phyloP scores from a whole-genome alignment of 192 early-diverging fungal species.

The Umbelopsis ramanniana region DNA sequence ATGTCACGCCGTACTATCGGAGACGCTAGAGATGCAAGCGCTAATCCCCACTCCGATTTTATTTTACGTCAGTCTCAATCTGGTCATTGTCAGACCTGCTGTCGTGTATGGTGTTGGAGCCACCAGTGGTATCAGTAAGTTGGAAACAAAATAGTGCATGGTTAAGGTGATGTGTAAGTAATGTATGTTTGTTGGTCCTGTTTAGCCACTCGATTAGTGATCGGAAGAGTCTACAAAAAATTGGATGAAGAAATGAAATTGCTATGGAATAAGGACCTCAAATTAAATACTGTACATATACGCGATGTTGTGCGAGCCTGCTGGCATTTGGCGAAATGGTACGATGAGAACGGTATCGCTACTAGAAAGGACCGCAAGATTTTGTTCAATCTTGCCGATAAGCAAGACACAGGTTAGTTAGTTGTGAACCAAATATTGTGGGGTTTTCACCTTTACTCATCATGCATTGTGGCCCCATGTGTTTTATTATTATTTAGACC shows the following conservation, averaged over 20 bases:
- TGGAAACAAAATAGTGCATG: constrained; percentile 10
- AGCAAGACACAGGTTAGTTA: constrained; percentile 75
- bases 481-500: constrained; percentile 62
- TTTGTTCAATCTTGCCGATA: constrained; percentile 88
- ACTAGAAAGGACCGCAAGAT: constrained; percentile 35
- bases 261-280: constrained; percentile 90
- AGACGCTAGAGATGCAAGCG: neutral
- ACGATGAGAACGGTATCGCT: constrained; percentile 49
- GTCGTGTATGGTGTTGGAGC: constrained; percentile 89
- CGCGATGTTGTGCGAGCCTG: constrained; percentile 73
- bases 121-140: constrained; percentile 75
- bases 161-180: neutral
- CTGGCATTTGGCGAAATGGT: constrained; percentile 62
- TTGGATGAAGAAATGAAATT: constrained; percentile 89
- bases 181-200: constrained; percentile 8
- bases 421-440: neutral
- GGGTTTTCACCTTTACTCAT: too few species aligned
- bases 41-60: neutral
- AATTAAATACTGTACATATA: constrained; percentile 96
- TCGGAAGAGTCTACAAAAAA: constrained; percentile 86
- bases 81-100: constrained; percentile 86
- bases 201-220: constrained; percentile 89
- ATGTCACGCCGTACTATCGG: neutral
- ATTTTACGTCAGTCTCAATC: constrained; percentile 59
- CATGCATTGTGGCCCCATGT: too few species aligned